Percentiles rank a stretch among this genome's conserved stretches.
Conservation (phyloP, 2,329 filamentous ascomycete genomes). For the Podosphaera fusca region DNA sequence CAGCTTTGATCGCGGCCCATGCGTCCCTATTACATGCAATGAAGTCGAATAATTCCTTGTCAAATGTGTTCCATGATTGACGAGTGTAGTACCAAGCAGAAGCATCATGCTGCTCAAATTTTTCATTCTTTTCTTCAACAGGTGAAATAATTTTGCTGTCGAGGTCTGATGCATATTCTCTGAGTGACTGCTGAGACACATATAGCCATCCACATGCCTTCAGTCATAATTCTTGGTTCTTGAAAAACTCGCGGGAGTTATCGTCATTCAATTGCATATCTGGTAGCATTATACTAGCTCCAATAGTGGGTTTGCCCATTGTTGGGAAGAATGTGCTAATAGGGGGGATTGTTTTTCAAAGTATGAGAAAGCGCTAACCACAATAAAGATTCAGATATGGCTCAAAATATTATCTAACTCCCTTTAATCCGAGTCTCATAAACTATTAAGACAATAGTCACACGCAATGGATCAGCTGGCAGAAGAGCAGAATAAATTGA, state of each 20-base stretch:
- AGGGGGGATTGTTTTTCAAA: neutral
- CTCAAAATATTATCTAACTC: neutral
- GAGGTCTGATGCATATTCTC: neutral
- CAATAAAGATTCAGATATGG: neutral
- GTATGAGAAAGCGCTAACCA: neutral
- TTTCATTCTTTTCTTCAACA: neutral
- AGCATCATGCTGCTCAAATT: neutral
- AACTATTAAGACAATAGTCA: neutral
- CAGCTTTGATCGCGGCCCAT: neutral
- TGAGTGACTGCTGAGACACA: neutral
- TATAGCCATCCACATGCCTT: neutral
- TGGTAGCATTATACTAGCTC: neutral
- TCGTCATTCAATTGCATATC: neutral
- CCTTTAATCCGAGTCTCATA: neutral
- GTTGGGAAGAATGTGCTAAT: neutral
- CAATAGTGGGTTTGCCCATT: neutral
- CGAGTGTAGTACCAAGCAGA: neutral
- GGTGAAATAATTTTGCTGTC: neutral
- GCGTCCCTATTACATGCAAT: neutral
- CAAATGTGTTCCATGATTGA: neutral
- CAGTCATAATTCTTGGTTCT: neutral
- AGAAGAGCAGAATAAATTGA: no score
- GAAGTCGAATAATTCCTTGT: neutral
- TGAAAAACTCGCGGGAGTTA: neutral
- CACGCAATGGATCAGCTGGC: neutral